Evolutionary conservation across 257 asterid species (phyloP).

Genomic region (Nicotiana paniculata): DNA sequence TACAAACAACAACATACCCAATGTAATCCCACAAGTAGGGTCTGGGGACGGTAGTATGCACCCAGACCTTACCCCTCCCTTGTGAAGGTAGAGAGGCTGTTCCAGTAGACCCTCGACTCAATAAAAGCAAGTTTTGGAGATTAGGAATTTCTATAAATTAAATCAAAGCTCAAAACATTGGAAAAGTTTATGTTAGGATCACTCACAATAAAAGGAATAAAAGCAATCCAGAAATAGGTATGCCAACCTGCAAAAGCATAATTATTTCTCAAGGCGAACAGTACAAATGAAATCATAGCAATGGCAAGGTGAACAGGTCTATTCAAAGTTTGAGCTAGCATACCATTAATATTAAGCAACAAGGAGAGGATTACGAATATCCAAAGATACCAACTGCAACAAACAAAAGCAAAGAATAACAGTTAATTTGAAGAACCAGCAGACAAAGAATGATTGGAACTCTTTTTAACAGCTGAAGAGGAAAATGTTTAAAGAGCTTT

Average conservation of each 20-base stretch:
- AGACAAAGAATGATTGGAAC: not conserved
- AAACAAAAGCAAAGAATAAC: not conserved
- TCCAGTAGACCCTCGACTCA: no score
- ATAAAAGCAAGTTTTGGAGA: no score
- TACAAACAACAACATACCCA: no score
- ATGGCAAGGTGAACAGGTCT: not conserved
- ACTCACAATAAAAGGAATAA: constrained; percentile 36
- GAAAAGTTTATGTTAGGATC: not conserved
- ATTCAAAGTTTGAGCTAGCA: constrained; percentile 12
- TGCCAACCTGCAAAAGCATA: constrained; percentile 77
- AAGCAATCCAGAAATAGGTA: constrained; percentile 28
- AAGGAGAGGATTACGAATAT: constrained; percentile 74
- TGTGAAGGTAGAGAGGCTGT: no score
- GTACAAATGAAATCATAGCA: not conserved
- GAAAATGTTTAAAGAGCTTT: not conserved
- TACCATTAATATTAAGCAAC: constrained; percentile 79
- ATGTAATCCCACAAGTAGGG: no score
- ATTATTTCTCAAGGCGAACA: not conserved
- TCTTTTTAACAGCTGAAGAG: not conserved
- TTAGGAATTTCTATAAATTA: not conserved
- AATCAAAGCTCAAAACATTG: not conserved
- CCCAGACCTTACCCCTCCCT: no score
- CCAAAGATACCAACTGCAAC: constrained; percentile 98
- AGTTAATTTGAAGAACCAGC: not conserved
- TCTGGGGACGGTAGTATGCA: no score